These are phyloP conservation scores for Penicillium steckii DNA, from an alignment of 495 filamentous ascomycete species.

Conservation along the genomic window DNA sequence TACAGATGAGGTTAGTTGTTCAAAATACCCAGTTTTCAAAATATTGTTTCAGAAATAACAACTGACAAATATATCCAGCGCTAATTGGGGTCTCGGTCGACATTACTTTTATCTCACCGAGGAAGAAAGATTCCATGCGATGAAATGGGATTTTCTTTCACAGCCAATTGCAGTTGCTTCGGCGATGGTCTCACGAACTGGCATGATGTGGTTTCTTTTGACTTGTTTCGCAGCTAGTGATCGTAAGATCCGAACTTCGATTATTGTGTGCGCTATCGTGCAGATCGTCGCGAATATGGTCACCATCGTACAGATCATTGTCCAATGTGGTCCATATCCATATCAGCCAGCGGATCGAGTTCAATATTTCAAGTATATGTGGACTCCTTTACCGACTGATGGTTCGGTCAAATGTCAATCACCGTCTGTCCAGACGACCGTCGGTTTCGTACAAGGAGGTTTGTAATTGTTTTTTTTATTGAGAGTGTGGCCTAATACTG, in stretches of 20 bases:
- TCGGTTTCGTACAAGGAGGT: slow-evolving; percentile 41
- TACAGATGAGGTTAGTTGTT: slow-evolving; percentile 31
- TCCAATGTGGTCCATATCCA: slow-evolving; percentile 39
- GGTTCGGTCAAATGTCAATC: slow-evolving; percentile 36
- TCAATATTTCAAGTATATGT: slow-evolving; percentile 42
- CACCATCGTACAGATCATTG: slow-evolving; percentile 34
- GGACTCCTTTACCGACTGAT: slow-evolving; percentile 34
- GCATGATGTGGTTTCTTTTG: slow-evolving; percentile 41
- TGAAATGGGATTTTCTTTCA: slow-evolving; percentile 35
- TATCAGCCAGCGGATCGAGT: slow-evolving; percentile 27
- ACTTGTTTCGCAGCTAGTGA: slow-evolving; percentile 36
- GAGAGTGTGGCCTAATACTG: background rate
- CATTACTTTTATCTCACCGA: slow-evolving; percentile 28
- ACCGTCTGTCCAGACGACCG: slow-evolving; percentile 31
- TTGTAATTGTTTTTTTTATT: background rate
- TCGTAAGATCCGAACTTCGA: slow-evolving; percentile 25
- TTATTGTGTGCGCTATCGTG: slow-evolving; percentile 31
- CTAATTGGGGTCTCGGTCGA: slow-evolving; percentile 32
- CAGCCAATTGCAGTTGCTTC: slow-evolving; percentile 44
- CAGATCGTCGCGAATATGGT: slow-evolving; percentile 35
- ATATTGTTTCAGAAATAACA: background rate
- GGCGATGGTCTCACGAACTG: slow-evolving; percentile 40
- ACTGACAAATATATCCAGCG: slow-evolving; percentile 6
- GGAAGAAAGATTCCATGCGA: slow-evolving; percentile 17
- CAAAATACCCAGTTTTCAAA: background rate